A percentile compares a stretch with the other conserved stretches of the same genome.
These are phyloP conservation scores for Rhododendron ferrugineum DNA, from an alignment of 148 eudicot species.

Conservation along the genomic window DNA sequence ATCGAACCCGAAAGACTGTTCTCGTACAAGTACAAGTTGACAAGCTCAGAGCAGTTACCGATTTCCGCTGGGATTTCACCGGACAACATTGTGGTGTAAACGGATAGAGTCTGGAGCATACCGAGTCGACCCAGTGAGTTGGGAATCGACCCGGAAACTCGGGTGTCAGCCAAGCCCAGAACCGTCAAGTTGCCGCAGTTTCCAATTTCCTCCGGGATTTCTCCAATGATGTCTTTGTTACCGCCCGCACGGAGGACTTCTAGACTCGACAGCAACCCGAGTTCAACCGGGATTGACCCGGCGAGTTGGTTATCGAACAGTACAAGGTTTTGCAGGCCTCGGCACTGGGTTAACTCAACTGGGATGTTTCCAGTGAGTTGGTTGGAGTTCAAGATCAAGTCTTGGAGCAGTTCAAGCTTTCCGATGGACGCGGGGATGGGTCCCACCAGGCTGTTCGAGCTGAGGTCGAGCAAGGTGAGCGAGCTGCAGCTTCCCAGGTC, in stretches of 20 bases:
- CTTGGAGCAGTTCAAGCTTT: slow-evolving; percentile 43
- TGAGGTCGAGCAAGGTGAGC: slow-evolving; percentile 41
- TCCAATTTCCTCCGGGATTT: slow-evolving; percentile 56
- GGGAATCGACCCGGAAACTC: slow-evolving; percentile 66
- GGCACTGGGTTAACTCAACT: slow-evolving; percentile 48
- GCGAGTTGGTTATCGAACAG: slow-evolving; percentile 59
- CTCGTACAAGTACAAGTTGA: slow-evolving; percentile 57
- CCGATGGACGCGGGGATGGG: slow-evolving; percentile 50
- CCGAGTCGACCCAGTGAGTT: slow-evolving; percentile 43
- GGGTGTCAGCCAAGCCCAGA: slow-evolving; percentile 73
- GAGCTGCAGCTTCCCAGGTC: slow-evolving; percentile 43
- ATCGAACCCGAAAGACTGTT: slow-evolving; percentile 62
- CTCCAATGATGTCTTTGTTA: slow-evolving; percentile 59
- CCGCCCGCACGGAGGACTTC: slow-evolving; percentile 68
- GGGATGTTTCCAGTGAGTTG: slow-evolving; percentile 76
- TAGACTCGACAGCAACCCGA: slow-evolving; percentile 43
- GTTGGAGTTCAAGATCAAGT: slow-evolving; percentile 62
- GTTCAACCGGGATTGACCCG: slow-evolving; percentile 54
- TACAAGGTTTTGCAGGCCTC: slow-evolving; percentile 36
- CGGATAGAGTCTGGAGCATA: slow-evolving; percentile 52
- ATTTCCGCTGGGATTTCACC: slow-evolving; percentile 63
- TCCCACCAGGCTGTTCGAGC: slow-evolving; percentile 57
- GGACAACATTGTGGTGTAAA: slow-evolving; percentile 59
- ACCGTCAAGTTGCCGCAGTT: slow-evolving; percentile 59
- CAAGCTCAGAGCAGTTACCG: slow-evolving; percentile 72